Conservation (phyloP, 495 filamentous ascomycete species). For the Neurospora hispaniola region DNA sequence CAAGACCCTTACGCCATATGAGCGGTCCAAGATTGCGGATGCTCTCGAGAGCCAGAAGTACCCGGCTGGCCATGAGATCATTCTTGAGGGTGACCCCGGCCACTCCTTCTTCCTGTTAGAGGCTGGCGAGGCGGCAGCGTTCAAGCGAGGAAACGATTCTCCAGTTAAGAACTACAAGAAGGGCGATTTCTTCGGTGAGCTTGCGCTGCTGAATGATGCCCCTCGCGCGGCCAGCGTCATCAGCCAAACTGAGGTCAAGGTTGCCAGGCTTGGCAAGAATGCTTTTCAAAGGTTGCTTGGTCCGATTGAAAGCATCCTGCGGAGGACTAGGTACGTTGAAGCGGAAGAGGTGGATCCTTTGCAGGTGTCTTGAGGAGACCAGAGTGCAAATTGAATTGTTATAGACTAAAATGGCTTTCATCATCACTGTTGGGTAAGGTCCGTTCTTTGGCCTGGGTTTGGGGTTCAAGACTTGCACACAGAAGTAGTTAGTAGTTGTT, state of each 20-base stretch:
- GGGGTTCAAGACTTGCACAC: not conserved
- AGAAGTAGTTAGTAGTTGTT: not conserved
- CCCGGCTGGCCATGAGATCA: conserved; percentile 69
- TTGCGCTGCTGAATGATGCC: conserved; percentile 85
- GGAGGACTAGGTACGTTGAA: conserved; percentile 53
- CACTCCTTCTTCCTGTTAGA: conserved; percentile 91
- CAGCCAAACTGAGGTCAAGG: conserved; percentile 74
- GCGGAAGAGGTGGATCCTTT: conserved; percentile 45
- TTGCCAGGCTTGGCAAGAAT: conserved; percentile 85
- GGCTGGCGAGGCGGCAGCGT: conserved; percentile 76
- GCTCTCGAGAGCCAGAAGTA: conserved; percentile 85
- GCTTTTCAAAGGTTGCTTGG: conserved; percentile 91
- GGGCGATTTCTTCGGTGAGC: conserved; percentile 94
- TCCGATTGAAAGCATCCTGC: conserved; percentile 90
- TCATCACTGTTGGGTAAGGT: not conserved
- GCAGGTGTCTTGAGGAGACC: conserved; percentile 15
- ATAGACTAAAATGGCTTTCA: not conserved
- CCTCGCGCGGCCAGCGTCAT: conserved; percentile 88
- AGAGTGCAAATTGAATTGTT: not conserved
- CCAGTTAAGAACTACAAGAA: conserved; percentile 72
- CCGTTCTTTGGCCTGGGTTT: conserved; percentile 2
- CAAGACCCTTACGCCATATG: conserved; percentile 72
- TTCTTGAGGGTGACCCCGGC: conserved; percentile 83
- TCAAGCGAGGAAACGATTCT: conserved; percentile 51
- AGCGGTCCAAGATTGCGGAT: conserved; percentile 94